These are phyloP conservation scores for Cucurbita maxima DNA, from an alignment of 306 rosid species.

Conservation along the genomic window DNA sequence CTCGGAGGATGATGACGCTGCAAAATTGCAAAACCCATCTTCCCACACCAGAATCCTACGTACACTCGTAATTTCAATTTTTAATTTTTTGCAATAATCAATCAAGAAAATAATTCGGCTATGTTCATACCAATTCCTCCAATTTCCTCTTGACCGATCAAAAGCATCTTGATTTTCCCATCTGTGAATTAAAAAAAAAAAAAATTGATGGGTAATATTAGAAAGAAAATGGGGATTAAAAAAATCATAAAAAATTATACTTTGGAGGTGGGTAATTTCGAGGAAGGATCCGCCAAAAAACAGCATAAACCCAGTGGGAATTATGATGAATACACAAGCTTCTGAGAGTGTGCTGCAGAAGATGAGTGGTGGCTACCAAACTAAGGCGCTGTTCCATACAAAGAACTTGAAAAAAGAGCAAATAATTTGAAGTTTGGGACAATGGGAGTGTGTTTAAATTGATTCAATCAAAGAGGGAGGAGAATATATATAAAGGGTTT, in stretches of 20 bases:
- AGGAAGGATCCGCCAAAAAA: slow-evolving; percentile 13
- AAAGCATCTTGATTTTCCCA: slow-evolving; percentile 95
- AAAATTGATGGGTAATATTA: background rate
- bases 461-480: background rate
- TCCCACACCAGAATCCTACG: slow-evolving; percentile 96
- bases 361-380: slow-evolving; percentile 10
- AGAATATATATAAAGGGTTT: background rate
- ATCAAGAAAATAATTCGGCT: background rate
- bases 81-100: background rate
- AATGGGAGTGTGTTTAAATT: background rate
- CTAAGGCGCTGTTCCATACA: slow-evolving; percentile 8
- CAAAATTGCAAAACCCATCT: slow-evolving; percentile 97
- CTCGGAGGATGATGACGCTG: slow-evolving; percentile 46
- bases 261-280: slow-evolving; percentile 15
- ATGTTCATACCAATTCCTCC: slow-evolving; percentile 69
- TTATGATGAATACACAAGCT: slow-evolving; percentile 11
- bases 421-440: background rate
- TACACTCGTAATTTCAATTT: background rate
- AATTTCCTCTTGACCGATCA: slow-evolving; percentile 96
- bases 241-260: background rate
- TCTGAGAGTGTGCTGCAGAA: slow-evolving; percentile 14
- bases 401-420: too few relatives aligned
- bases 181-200: slow-evolving; percentile 18
- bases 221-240: background rate
- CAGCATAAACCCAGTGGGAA: slow-evolving; percentile 15